Evolutionary conservation across 306 rosid genomes (phyloP), one percentile per base, ranked within the genome.

Genomic region (Acacia acuminata): DNA sequence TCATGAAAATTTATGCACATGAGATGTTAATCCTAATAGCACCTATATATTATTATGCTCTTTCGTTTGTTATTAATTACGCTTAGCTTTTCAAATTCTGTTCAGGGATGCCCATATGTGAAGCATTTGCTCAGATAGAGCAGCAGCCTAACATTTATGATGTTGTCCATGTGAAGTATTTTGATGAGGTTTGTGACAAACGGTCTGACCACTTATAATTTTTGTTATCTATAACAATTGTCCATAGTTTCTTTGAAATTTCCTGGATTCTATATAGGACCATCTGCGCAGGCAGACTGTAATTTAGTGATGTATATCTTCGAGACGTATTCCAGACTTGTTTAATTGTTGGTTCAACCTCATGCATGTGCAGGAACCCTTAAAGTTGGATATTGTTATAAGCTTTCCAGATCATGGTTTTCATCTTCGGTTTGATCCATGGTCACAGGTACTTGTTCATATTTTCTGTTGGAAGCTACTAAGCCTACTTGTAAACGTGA

Each of bases 391-490:
- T 81, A 85, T 92, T 70, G 99, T 96, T 77, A 92, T 96, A 84
- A 92, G 97, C 89, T 96, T 96, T 83, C 99, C 99, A 0, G 99
- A 96, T 82, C 99, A 96, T 61, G 99, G 99, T 30, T 96, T 94
- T 85, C 98, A 96, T 90, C 97, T 96, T 67, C 97, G 99, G 5
- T 96, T 96, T 42, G 98, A 96, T 88, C 94, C 99, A 4, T 92
- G 98, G 97, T 96, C 98, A 50, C 99, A 96, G 99, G 99, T 96
- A 63, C 27, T 15, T 51, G 36, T 68, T 25, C 24, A 2, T 72
- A 45, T 45, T 45, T 71, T 44, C 7, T 10, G 66, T 70, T 48
- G 73, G 34, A 60, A 60, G 34, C 67, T 24, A 5, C 67, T 32
- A 27, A 66, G 44, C 55, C 61, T 75, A 48, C 74, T 74, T 79